phyloP scores from a whole-genome alignment of 228 moss, liverwort and hornwort species.

The Sphagnum magellanicum region DNA sequence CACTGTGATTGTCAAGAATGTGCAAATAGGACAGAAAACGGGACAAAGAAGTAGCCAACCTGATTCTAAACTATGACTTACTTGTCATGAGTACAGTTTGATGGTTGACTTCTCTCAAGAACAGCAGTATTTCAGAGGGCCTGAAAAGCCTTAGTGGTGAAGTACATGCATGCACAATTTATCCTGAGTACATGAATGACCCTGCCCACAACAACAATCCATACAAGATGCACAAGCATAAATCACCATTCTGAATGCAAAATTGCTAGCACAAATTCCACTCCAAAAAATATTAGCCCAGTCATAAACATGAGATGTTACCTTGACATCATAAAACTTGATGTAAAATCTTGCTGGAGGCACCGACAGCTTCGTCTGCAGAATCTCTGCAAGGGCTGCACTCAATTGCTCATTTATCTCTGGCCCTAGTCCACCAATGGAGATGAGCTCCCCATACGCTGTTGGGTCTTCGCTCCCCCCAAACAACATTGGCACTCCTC shows the following conservation, averaged over 20 bases:
- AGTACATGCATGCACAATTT: conserved; percentile 50
- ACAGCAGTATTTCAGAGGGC: conserved; percentile 7
- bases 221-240: conserved; percentile 13
- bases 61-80: conserved; percentile 3
- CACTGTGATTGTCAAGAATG: neutral
- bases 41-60: neutral
- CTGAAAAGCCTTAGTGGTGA: conserved; percentile 23
- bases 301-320: conserved; percentile 9
- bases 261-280: neutral
- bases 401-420: conserved; percentile 72
- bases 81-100: conserved; percentile 24
- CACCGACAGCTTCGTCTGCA: conserved; percentile 68
- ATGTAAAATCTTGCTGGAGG: conserved; percentile 81
- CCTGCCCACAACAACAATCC: conserved; percentile 18
- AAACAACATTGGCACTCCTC: conserved; percentile 80
- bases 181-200: conserved; percentile 27
- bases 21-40: too few species aligned
- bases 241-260: conserved; percentile 7
- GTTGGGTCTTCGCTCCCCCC: conserved; percentile 88
- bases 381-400: conserved; percentile 65
- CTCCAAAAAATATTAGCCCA: neutral
- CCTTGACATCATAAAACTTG: conserved; percentile 84
- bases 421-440: conserved; percentile 76
- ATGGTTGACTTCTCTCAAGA: conserved; percentile 10
- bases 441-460: conserved; percentile 79